Percentiles rank a stretch among this genome's conserved stretches.
phyloP scores from a whole-genome alignment of 345 rosid species.

The Geranium rotundifolium region DNA sequence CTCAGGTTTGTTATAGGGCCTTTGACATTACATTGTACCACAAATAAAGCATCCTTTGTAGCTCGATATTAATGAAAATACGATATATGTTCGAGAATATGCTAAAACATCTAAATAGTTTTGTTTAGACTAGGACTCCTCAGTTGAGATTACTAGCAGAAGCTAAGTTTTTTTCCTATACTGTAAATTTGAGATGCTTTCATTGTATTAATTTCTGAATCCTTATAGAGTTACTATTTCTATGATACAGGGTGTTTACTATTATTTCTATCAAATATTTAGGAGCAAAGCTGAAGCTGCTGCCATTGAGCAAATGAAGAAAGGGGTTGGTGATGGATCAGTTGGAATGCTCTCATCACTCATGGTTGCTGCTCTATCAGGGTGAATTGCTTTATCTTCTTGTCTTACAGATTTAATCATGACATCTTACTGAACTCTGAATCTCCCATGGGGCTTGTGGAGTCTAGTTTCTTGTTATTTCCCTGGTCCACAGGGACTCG shows the following conservation, averaged over 20 bases:
- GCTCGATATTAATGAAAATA: neutral
- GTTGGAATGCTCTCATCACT: constrained; percentile 95
- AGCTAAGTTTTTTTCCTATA: no score
- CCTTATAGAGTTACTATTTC: constrained; percentile 27
- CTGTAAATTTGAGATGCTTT: neutral
- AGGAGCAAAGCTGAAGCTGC: constrained; percentile 75
- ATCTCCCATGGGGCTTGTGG: neutral
- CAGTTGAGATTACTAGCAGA: no score
- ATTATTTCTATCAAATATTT: constrained; percentile 99
- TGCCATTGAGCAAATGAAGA: constrained; percentile 43
- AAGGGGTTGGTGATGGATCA: constrained; percentile 85
- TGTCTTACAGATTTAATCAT: constrained; percentile 5
- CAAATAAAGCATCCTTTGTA: neutral
- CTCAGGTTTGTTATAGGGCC: neutral
- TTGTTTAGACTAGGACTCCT: no score
- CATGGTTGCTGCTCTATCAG: constrained; percentile 83
- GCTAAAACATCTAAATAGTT: no score
- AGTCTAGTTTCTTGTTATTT: neutral
- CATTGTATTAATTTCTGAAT: constrained; percentile 12
- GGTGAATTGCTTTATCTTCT: constrained; percentile 32
- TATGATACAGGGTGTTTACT: constrained; percentile 93
- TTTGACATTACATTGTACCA: neutral
- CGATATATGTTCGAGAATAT: no score
- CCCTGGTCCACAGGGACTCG: neutral
- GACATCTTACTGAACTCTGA: neutral